A percentile compares a stretch with the other conserved stretches of the same genome.
These are phyloP conservation scores for Plasmodium malariae DNA, from an alignment of 169 alveolate genomes.

Conservation along the genomic window DNA sequence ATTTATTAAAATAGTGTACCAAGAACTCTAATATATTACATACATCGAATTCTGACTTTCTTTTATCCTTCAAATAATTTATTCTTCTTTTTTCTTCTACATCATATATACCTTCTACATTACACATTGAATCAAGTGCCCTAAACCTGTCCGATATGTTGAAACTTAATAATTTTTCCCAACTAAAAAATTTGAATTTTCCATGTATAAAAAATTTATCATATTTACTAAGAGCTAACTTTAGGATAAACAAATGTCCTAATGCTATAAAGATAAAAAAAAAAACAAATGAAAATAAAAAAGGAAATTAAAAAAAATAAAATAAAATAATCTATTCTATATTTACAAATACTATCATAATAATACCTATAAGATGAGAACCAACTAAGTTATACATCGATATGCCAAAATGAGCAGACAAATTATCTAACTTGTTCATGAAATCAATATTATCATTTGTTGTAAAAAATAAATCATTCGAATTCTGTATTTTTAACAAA, in stretches of 20 bases:
- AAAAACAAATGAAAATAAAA: neutral
- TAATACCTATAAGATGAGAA: conserved; percentile 34
- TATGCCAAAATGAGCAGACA: conserved; percentile 18
- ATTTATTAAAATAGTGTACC: conserved; percentile 48
- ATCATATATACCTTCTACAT: conserved; percentile 9
- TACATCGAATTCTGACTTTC: neutral
- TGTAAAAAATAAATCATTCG: conserved; percentile 28
- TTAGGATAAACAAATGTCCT: conserved; percentile 32
- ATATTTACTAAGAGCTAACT: conserved; percentile 27
- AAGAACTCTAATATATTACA: conserved; percentile 54
- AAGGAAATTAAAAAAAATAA: neutral
- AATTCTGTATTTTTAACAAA: neutral
- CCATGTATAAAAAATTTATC: conserved; percentile 16
- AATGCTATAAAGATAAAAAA: conserved; percentile 10
- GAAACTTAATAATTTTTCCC: conserved; percentile 35
- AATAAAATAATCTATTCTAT: too few relatives aligned
- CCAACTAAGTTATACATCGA: conserved; percentile 28
- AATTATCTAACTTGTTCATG: conserved; percentile 20
- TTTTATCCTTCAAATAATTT: conserved; percentile 14
- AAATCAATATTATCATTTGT: conserved; percentile 22
- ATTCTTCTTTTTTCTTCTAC: conserved; percentile 25
- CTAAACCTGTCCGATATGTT: conserved; percentile 34
- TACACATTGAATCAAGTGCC: conserved; percentile 34
- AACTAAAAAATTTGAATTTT: conserved; percentile 27
- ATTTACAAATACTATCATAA: neutral